Conservation (phyloP, 129 eudicot species). For the Lactuca saligna region DNA sequence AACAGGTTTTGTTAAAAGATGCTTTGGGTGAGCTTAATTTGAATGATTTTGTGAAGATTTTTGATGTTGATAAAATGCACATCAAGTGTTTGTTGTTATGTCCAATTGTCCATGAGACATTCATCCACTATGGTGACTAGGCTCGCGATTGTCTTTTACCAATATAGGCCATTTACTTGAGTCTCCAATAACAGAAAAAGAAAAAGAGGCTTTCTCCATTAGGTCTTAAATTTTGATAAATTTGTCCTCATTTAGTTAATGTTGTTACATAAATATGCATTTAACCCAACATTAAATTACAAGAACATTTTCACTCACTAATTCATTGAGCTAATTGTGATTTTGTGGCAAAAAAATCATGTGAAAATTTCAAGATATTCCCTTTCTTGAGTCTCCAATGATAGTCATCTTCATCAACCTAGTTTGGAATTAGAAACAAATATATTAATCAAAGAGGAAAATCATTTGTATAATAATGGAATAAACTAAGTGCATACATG, state of each 20-base stretch:
- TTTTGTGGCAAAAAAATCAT: constrained; percentile 15
- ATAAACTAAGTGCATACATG: background rate
- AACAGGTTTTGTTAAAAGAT: background rate
- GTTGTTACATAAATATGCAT: too few relatives aligned
- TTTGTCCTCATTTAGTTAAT: too few relatives aligned
- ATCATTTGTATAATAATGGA: too few relatives aligned
- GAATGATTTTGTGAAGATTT: background rate
- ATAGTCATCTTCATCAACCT: constrained; percentile 68
- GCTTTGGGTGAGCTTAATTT: background rate
- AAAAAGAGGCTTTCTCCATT: too few relatives aligned
- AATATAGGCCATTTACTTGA: too few relatives aligned
- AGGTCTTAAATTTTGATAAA: too few relatives aligned
- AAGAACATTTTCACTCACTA: constrained; percentile 45
- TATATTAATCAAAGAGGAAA: background rate
- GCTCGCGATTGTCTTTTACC: too few relatives aligned
- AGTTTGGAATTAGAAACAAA: constrained; percentile 2
- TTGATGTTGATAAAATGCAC: background rate
- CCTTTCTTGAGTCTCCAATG: constrained; percentile 39
- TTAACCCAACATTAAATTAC: background rate
- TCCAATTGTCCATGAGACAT: background rate
- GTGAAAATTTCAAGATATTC: constrained; percentile 43
- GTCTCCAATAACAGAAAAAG: too few relatives aligned
- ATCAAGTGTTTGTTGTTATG: background rate
- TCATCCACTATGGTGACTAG: too few relatives aligned
- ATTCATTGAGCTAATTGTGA: constrained; percentile 60